Evolutionary conservation across 1,284 basidiomycete genomes (phyloP).

Genomic region (Rhodotorula sp.): DNA sequence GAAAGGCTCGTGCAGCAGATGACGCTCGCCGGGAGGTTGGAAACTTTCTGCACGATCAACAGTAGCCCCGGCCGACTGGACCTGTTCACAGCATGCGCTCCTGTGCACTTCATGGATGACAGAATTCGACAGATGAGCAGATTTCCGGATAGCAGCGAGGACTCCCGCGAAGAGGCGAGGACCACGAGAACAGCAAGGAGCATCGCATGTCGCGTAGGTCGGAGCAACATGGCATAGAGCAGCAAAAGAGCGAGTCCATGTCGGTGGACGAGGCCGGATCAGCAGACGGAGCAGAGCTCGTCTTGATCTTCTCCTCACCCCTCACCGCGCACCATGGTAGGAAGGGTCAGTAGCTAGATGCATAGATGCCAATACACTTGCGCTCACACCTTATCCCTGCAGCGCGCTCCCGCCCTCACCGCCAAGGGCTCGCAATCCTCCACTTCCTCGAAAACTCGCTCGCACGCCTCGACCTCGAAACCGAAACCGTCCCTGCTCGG

Average conservation of each 20-base stretch:
- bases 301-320: neutral
- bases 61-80: no score
- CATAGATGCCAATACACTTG: neutral
- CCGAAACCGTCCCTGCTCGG: conserved; percentile 19
- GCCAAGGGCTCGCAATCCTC: neutral
- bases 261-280: neutral
- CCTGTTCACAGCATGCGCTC: no score
- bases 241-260: neutral
- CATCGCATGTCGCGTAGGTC: neutral
- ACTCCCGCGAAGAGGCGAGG: no score
- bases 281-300: neutral
- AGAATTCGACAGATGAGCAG: no score
- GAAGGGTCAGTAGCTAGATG: conserved; percentile 2
- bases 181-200: no score
- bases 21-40: no score
- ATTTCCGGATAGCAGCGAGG: no score
- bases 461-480: neutral
- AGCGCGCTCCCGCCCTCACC: neutral
- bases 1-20: no score
- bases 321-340: neutral
- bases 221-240: neutral
- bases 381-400: rapidly evolving
- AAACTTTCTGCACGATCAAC: no score
- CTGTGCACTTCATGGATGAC: no score
- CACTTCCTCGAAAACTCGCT: neutral